Conservation (phyloP, 2,329 filamentous ascomycete genomes). For the Calonectria montana region DNA sequence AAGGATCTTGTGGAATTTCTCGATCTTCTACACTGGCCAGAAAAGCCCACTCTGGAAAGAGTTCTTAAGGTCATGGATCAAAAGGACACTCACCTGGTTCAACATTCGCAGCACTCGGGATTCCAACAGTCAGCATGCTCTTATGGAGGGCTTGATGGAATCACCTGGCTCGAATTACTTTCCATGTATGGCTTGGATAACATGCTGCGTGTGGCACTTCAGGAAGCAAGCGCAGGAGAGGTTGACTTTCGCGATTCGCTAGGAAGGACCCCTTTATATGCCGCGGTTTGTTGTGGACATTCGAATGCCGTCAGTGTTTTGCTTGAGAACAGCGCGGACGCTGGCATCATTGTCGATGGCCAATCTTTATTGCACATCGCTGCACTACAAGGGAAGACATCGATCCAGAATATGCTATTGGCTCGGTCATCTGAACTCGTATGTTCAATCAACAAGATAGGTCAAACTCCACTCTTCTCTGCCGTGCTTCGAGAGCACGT, state of each 20-base stretch:
- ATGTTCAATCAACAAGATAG: neutral
- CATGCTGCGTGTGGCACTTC: neutral
- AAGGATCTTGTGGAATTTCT: neutral
- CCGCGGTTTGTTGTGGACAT: neutral
- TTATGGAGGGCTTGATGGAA: neutral
- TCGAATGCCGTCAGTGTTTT: neutral
- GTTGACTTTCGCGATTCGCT: neutral
- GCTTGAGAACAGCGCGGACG: neutral
- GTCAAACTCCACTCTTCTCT: neutral
- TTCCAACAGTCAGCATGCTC: neutral
- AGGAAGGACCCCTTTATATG: neutral
- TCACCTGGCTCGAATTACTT: neutral
- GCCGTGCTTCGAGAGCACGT: neutral
- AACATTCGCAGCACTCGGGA: neutral
- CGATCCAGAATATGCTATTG: neutral
- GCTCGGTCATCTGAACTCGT: neutral
- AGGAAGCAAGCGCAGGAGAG: neutral
- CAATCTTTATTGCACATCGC: neutral
- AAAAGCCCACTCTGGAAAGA: neutral
- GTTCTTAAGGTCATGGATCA: neutral
- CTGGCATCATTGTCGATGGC: neutral
- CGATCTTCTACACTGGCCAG: neutral
- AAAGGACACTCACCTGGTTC: neutral
- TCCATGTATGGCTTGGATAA: neutral
- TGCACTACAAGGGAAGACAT: neutral